Evolutionary conservation across 2,329 filamentous ascomycete species (phyloP), one percentile per base, ranked within the genome.

Genomic region (Paradendryphiella salina): DNA sequence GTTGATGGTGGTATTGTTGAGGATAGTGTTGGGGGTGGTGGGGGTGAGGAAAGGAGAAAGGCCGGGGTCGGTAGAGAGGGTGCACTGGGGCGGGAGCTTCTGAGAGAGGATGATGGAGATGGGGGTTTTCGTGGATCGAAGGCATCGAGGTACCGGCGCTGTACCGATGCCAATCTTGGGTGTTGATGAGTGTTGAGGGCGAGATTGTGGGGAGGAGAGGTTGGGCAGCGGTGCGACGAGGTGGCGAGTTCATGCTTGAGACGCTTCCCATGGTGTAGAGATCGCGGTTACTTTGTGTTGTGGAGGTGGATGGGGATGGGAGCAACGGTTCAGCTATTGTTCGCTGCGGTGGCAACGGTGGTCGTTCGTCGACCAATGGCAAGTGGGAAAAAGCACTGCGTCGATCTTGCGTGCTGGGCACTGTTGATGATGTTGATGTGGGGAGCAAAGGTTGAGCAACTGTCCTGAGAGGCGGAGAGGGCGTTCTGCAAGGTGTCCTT

Each of bases 381-480:
- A 65, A 58, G 48, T 54, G 66, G 20, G 60, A 56, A 10, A 57
- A 50, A 18, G 60, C 54, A 38, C 64, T 69, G 41, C 40, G 57
- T 36, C 61, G 53, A 38, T 66, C 63, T 23, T 60, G 49, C 4
- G 53, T 49, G 36, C 58, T 63, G 4, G 61, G 60, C 1, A 66
- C 59, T 7, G 61, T 69, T 5, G 67, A 69, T 1, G 69, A 54
- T 0, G 69, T 61, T 6, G 70, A 69, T 3, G 66, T 59, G n/a
- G 67, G 69, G 9, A 72, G 60, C 5, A 71, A 57, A 9, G 69
- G 68, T 33, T 63, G 56, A 9, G 69, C 68, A 13, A 70, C 52
- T 1, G 48, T 64, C 13, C 68, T 58, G 9, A 51, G 55, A 15
- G 57, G 57, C 21, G 61, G 57, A 6, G 63, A 65, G 7, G 44